These are phyloP conservation scores for Zasmidium angulare DNA, from an alignment of 2,329 filamentous ascomycete species.

Conservation along the genomic window DNA sequence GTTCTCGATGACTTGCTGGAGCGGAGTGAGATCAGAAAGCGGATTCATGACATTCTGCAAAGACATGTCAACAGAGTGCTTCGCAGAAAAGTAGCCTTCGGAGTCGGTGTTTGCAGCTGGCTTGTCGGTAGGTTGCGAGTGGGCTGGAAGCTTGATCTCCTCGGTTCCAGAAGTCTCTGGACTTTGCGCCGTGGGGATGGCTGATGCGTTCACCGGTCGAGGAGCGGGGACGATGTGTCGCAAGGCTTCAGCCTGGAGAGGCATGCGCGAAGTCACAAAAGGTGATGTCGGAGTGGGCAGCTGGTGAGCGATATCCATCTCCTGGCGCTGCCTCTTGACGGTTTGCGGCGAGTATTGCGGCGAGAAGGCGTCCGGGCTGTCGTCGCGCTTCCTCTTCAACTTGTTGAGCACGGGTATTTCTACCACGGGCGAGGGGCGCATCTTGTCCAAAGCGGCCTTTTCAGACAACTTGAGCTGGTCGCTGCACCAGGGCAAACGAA, in stretches of 20 bases:
- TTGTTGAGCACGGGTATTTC: slow-evolving; percentile 50
- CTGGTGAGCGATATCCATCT: slow-evolving; percentile 34
- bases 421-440: slow-evolving; percentile 45
- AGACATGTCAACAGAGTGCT: slow-evolving; percentile 14
- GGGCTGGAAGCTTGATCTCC: neutral
- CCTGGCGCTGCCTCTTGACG: slow-evolving; percentile 23
- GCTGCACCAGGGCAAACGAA: slow-evolving; percentile 51
- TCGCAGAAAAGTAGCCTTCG: slow-evolving; percentile 5
- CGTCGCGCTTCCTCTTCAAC: slow-evolving; percentile 60
- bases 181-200: neutral
- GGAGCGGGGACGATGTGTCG: neutral
- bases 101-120: neutral
- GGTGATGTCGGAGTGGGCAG: slow-evolving; percentile 14
- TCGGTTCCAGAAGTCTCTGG: neutral
- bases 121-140: neutral
- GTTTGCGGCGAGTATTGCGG: slow-evolving; percentile 14
- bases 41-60: slow-evolving; percentile 10
- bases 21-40: slow-evolving; percentile 43
- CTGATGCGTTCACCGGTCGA: neutral
- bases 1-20: slow-evolving; percentile 74
- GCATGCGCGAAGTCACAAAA: slow-evolving; percentile 6
- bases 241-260: slow-evolving; percentile 1
- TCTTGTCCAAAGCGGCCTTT: slow-evolving; percentile 39
- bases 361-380: slow-evolving; percentile 44
- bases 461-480: slow-evolving; percentile 32